Evolutionary conservation across 2,329 filamentous ascomycete species (phyloP), one percentile per base, ranked within the genome.

Genomic region (Sarocladium strictum): DNA sequence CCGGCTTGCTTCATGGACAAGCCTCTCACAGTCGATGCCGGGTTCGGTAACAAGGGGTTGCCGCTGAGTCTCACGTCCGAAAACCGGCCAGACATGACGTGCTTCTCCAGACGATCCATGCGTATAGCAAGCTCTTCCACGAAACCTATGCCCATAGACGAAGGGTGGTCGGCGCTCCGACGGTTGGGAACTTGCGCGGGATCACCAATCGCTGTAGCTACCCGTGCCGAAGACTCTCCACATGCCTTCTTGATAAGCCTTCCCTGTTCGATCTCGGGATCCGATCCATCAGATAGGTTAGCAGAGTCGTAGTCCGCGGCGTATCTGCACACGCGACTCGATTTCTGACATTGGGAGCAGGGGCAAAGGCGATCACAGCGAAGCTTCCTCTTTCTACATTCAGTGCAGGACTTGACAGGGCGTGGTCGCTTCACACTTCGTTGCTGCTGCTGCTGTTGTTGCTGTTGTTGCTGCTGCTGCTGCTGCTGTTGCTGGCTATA

Each of bases 301-400:
- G 69, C 70, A 9, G 67, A 69, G 54, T 77, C 75, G 29, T 76
- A 72, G 55, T 78, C 75, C 19, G 76, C 70, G 23, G 76, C 70
- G 59, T 82, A 83, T 59, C 71, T 76, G 67, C 79, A 83, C 37
- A 66, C 62, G 33, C 79, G 76, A 58, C 72, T 75, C n/a, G 78
- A 78, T 63, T 79, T 81, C 52, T 79, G 76, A 62, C 80, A 84
- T 63, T 83, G 79, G 5, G 77, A 77, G 60, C 80, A 84, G 3
- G 79, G 78, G 41, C 72, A 70, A n/a, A 74, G 69, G 43, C 80
- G 74, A 63, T 83, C 79, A 65, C 80, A 84, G 56, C 74, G 72
- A 4, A 81, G 67, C 63, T 81, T 83, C 60, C 80, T 73, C 63
- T 81, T 81, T 54, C 80, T 73, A 60, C 80, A 81, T 60, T 79